These are phyloP conservation scores for Trebouxia sp. DNA, from an alignment of 139 green algal species.

Conservation along the genomic window DNA sequence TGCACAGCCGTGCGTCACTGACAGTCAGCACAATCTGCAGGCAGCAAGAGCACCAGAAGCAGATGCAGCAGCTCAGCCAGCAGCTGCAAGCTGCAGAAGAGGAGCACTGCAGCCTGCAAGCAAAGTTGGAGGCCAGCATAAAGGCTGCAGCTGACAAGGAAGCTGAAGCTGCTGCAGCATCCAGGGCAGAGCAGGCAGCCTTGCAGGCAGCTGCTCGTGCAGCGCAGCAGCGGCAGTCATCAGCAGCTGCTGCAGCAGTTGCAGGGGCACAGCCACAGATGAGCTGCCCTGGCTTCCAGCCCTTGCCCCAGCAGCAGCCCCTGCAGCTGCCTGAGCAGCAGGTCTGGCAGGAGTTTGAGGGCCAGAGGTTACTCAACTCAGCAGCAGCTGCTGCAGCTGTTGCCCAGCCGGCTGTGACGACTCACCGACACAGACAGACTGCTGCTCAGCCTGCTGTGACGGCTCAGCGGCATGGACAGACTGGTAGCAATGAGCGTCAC, in stretches of 20 bases:
- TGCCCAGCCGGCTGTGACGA: not conserved
- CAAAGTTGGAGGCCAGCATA: not conserved
- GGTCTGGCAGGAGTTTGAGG: constrained; percentile 6
- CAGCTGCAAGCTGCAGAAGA: constrained; percentile 5
- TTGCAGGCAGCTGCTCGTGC: constrained; percentile 6
- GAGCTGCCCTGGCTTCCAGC: constrained; percentile 14
- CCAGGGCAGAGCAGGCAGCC: constrained; percentile 11
- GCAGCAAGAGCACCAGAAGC: constrained; percentile 10
- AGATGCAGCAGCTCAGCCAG: constrained; percentile 1
- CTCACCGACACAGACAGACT: not conserved
- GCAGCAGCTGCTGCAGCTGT: not conserved
- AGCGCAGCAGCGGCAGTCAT: not conserved
- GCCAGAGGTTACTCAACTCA: not conserved
- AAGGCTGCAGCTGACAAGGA: constrained; percentile 9
- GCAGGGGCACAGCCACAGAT: constrained; percentile 3
- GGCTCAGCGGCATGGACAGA: not conserved
- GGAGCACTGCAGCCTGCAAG: not conserved
- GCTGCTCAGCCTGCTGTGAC: not conserved
- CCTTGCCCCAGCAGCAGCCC: not conserved
- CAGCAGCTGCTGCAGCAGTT: constrained; percentile 18
- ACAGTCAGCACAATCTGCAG: not conserved
- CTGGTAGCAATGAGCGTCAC: not conserved
- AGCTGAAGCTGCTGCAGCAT: constrained; percentile 6
- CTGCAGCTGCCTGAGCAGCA: not conserved
- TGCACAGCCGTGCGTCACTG: too few species aligned